Conservation (phyloP, 495 filamentous ascomycete species). For the Aspergillus heteromorphus region DNA sequence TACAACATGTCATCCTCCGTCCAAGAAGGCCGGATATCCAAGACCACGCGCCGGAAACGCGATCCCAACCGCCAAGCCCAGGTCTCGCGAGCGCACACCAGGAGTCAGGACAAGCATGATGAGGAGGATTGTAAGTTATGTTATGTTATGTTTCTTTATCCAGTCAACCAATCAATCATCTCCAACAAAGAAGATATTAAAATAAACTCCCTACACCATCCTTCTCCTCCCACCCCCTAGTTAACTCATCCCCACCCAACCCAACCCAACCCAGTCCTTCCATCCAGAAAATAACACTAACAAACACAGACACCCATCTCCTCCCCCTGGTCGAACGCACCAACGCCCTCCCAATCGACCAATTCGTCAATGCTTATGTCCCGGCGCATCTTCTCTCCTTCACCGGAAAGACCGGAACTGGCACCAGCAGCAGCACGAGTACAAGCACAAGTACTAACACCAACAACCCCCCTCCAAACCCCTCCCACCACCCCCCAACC, state of each 20-base stretch:
- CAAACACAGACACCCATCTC: conserved; percentile 4
- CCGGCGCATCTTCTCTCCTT: conserved; percentile 12
- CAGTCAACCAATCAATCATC: too few species aligned
- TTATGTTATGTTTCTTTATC: too few species aligned
- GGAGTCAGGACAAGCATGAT: background rate
- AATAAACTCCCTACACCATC: too few species aligned
- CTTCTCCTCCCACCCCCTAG: too few species aligned
- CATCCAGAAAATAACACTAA: background rate
- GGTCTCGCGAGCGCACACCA: conserved; percentile 11
- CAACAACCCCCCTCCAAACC: background rate
- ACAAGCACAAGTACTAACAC: too few species aligned
- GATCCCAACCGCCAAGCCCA: conserved; percentile 4
- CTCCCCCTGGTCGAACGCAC: conserved; percentile 40
- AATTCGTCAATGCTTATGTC: conserved; percentile 32
- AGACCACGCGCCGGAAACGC: conserved; percentile 4
- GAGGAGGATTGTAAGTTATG: background rate
- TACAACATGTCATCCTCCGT: conserved; percentile 18
- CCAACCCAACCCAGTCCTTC: too few species aligned
- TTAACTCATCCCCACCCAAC: background rate
- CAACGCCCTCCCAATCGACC: conserved; percentile 29
- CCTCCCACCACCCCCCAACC: too few species aligned
- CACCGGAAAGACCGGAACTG: too few species aligned
- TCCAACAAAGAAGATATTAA: too few species aligned
- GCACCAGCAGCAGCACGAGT: background rate
- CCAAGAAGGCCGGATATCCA: conserved; percentile 23